Conservation (phyloP, 768 basidiomycete genomes). For the Russula olivacea region DNA sequence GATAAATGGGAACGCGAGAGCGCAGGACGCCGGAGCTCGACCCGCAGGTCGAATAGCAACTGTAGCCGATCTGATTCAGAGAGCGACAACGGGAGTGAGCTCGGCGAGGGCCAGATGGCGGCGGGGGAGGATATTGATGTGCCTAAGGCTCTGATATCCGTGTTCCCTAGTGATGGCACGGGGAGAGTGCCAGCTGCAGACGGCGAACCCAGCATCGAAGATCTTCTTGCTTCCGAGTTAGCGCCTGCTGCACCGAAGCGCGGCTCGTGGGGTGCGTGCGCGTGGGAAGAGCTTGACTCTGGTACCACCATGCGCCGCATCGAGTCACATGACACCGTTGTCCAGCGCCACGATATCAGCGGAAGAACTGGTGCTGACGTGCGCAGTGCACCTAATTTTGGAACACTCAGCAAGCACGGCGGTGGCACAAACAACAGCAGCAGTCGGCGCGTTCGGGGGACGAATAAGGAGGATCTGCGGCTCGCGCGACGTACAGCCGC, state of each 20-base stretch:
- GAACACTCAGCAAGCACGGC: slow-evolving; percentile 8
- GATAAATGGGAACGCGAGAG: slow-evolving; percentile 25
- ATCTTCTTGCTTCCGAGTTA: slow-evolving; percentile 28
- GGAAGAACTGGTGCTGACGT: slow-evolving; percentile 18
- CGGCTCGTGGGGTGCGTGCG: slow-evolving; percentile 33
- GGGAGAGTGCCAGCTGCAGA: neutral
- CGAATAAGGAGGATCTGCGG: slow-evolving; percentile 22
- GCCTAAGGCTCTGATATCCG: neutral
- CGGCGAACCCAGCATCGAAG: slow-evolving; percentile 32
- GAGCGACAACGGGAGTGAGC: slow-evolving; percentile 16
- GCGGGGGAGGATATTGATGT: neutral
- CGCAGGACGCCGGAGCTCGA: slow-evolving; percentile 7
- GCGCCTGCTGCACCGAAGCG: slow-evolving; percentile 8
- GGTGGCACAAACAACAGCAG: neutral
- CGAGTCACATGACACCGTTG: slow-evolving; percentile 20
- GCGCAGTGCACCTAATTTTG: neutral
- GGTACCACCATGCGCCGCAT: slow-evolving; percentile 34
- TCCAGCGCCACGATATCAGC: slow-evolving; percentile 17
- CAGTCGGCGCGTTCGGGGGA: slow-evolving; percentile 19
- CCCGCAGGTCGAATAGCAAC: neutral
- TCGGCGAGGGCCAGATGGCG: neutral
- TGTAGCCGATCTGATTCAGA: neutral
- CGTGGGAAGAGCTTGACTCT: slow-evolving; percentile 36
- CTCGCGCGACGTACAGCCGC: slow-evolving; percentile 28
- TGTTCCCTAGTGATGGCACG: neutral